Conservation (phyloP, 257 asterid species). For the Ballota nigra region DNA sequence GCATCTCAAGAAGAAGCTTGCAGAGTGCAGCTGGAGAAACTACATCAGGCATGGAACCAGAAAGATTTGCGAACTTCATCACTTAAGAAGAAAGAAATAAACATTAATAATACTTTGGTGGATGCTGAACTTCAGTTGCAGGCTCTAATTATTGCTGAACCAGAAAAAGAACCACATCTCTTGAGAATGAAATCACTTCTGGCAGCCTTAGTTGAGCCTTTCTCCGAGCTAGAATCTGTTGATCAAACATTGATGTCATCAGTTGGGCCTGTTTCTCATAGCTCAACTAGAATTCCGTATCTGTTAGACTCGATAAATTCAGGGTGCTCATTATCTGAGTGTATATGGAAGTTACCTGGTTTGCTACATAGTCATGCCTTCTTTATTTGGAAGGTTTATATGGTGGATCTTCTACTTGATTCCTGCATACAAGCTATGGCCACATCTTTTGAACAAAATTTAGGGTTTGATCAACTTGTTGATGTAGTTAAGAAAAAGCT, state of each 20-base stretch:
- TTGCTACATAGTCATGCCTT: conserved; percentile 54
- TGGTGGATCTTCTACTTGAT: conserved; percentile 84
- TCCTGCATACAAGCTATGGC: conserved; percentile 72
- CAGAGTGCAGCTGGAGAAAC: conserved; percentile 84
- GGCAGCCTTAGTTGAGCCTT: conserved; percentile 60
- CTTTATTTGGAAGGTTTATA: conserved; percentile 81
- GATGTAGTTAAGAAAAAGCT: conserved; percentile 66
- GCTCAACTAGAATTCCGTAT: conserved; percentile 51
- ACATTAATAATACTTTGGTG: conserved; percentile 50
- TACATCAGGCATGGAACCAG: conserved; percentile 90
- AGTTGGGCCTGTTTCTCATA: conserved; percentile 42
- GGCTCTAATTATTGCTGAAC: conserved; percentile 54
- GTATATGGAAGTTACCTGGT: conserved; percentile 78
- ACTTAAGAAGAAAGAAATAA: conserved; percentile 70
- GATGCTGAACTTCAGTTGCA: conserved; percentile 61
- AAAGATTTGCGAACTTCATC: conserved; percentile 70
- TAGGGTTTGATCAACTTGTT: conserved; percentile 86
- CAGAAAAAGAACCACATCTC: conserved; percentile 52
- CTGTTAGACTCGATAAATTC: conserved; percentile 61
- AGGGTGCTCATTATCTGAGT: conserved; percentile 69
- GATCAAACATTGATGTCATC: conserved; percentile 59
- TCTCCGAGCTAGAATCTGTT: conserved; percentile 79
- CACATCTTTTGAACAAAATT: conserved; percentile 67
- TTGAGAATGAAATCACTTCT: conserved; percentile 70
- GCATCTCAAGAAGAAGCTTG: conserved; percentile 99